Evolutionary conservation across 2,329 filamentous ascomycete species (phyloP), one percentile per base, ranked within the genome.

Genomic region (Nakataea oryzae): DNA sequence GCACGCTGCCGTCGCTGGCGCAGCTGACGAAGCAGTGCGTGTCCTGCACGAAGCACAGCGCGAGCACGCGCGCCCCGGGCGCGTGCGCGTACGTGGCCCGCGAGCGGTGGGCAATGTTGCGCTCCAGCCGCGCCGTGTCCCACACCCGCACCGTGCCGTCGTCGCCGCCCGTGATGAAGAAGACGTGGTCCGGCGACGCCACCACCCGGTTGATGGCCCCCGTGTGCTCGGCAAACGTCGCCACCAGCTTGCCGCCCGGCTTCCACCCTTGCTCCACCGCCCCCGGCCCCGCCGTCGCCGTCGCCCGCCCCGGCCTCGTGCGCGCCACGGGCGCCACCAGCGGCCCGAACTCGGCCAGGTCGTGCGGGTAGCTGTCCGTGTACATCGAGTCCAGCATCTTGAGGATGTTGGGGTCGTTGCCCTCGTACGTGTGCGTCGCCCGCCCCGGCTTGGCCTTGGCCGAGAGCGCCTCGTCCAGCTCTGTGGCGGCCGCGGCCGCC

Each of bases 21-120:
- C 91, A 95, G 70, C 90, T 96, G 64, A 96, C 82, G 71, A 99
- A 97, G 27, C 90, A 93, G 72, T 97, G 92, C 0, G 93, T 96
- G 67, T 92, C 90, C 70, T 97, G 93, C 54, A 99, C 85, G 71
- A 99, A 97, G 67, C 91, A 93, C 27, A 99, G 74, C 17, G 90
- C 87, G 32, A 91, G 86, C 2, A 97, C 89, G 63, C 85, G 88
- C 0, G 87, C 83, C 1, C 87, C 88, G 1, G 83, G 75, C 0
- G 82, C 83, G 68, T 97, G 90, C 63, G 82, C 87, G 74, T 97
- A 89, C 0, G 90, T 96, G 70, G 96, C 90, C 27, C 93, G 84
- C 30, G 95, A 92, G 56, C 92, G 86, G 69, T 96, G 89, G 0
- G 90, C 89, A 59, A 97, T 86, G 71, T 97, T 97, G 57, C 92